Percentiles rank a stretch among this genome's conserved stretches.
Evolutionary conservation across 345 rosid species (phyloP).

Genomic region (Raphanus sativus): DNA sequence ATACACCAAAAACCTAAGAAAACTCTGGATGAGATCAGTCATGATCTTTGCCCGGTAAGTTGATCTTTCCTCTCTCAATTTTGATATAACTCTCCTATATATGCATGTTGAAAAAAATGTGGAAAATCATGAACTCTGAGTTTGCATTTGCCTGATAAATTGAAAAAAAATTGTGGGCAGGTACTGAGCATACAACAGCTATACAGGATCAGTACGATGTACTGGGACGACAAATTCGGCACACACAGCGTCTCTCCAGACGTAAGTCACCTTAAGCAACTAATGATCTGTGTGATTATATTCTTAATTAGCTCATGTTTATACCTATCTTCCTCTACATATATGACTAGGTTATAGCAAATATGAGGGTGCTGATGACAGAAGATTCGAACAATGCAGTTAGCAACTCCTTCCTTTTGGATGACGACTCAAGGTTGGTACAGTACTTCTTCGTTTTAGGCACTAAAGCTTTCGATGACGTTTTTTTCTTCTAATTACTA

Average conservation of each 20-base stretch:
- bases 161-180: slow-evolving; percentile 5
- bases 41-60: slow-evolving; percentile 86
- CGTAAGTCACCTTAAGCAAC: slow-evolving; percentile 46
- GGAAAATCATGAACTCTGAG: neutral
- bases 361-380: slow-evolving; percentile 89
- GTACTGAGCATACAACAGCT: slow-evolving; percentile 30
- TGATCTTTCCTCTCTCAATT: neutral
- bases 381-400: slow-evolving; percentile 95
- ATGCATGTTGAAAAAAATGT: neutral
- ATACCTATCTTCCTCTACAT: neutral
- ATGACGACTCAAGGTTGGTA: slow-evolving; percentile 89
- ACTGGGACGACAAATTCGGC: slow-evolving; percentile 94
- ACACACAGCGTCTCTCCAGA: slow-evolving; percentile 84
- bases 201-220: slow-evolving; percentile 62
- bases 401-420: slow-evolving; percentile 88
- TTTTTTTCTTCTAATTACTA: neutral
- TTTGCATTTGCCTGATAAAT: neutral
- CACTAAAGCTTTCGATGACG: neutral
- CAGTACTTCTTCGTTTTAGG: neutral
- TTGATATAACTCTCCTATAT: neutral
- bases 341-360: slow-evolving; percentile 60
- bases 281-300: neutral
- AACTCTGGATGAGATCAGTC: slow-evolving; percentile 79
- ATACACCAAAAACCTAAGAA: slow-evolving; percentile 92
- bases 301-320: neutral